Evolutionary conservation across 2,329 filamentous ascomycete species (phyloP), one percentile per base, ranked within the genome.

Genomic region (Gaeumannomyces sp.): DNA sequence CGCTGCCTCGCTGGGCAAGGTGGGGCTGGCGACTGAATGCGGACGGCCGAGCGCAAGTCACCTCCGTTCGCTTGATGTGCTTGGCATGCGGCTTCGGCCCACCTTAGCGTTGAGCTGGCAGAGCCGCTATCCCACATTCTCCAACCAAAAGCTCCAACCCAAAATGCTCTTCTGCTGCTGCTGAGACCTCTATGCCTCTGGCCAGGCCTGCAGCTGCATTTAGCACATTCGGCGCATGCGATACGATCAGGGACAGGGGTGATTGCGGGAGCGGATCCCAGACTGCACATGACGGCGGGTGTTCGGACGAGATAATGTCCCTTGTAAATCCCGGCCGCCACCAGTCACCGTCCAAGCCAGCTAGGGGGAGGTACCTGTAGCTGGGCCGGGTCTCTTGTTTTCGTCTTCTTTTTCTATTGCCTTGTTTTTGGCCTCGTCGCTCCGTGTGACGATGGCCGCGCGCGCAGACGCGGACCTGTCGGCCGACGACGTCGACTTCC

Each of bases 401-500:
- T 25, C n/a, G 45, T 10, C 45, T 53, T 53, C 45, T 25, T n/a
- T 13, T 53, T n/a, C 11, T 53, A 53, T n/a, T n/a, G 8, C 6
- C 8, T 25, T 53, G 7, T 45, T 53, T 19, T 14, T 14, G 45
- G 22, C 45, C n/a, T 7, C 45, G 22, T 53, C 45, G 22, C 45
- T 10, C 7, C n/a, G 45, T 53, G 61, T 56, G 38, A 68, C 64
- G 31, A 72, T 72, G 71, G 69, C 70, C 59, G 71, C 69, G 65
- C 63, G 71, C 62, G 72, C 75, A 61, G 67, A 71, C 64, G 71
- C 72, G 67, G 69, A 78, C 28, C 64, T 69, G 67, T 65, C 66
- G 68, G 68, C 71, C 69, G 74, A 70, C 61, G 76, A 69, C 64
- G 68, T 76, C 19, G 78, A 79, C 68, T 85, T 89, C 71, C 77